Base-by-base conservation (phyloP, 2,329 filamentous ascomycete genomes). In the Colletotrichum gloeosporioides region DNA sequence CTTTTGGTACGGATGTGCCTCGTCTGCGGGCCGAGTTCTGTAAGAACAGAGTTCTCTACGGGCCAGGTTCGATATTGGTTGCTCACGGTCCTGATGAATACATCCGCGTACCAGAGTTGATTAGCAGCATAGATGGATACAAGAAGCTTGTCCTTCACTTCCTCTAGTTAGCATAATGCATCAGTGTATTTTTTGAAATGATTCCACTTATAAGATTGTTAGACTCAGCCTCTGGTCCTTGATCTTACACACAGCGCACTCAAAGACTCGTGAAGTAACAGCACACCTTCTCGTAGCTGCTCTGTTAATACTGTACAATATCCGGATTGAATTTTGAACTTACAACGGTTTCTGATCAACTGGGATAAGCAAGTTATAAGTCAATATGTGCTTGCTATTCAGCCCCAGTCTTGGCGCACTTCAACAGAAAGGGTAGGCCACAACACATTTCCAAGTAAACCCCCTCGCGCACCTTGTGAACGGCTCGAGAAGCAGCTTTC, bases 1-100 rank as follows among this genome's bases (percentile, higher is more conserved):
- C 83, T 4, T 87, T 84, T 72, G 85, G 85, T 1, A 87, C 85
- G 3, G 85, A 87, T 53, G 82, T 85, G 6, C 85, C 85, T 6
- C 80, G 84, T 6, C 79, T 86, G 9, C 80, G 79, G 39, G 78
- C 59, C 78, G 83, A 62, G 74, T 80, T 22, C 80, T 79, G 79
- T 39, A 32, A 83, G 57, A 85, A 80, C 55, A 84, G 83, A 65
- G 82, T 85, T 18, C 78, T 87, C 25, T 86, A 86, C 71, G 85
- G 85, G 1, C 85, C 85, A 3, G 85, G 85, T 0, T 84, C 83
- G 8, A 86, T 86, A 59, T 71, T 82, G 6, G 82, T 84, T 0
- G 85, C 85, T 1, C 85, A 87, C 71, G 83, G 84, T 4, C 82
- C 82, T 9, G 82, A 84, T 72, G 85, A 87, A 79, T 81, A 82